Evolutionary conservation across 805 yeast genomes (phyloP).

Genomic region (Naumovozyma castellii): DNA sequence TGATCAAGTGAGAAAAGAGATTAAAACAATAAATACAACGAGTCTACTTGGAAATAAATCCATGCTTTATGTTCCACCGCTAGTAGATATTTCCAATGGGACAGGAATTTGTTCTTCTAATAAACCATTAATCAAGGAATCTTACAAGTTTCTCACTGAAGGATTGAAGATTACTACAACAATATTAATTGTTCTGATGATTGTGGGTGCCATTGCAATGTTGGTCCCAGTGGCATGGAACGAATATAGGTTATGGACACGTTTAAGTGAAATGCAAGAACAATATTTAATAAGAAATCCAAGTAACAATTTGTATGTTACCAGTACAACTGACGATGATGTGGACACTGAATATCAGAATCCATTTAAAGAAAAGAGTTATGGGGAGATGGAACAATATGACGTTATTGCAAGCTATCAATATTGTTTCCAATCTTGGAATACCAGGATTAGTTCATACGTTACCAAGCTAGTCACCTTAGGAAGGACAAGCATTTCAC

Average conservation of each 20-base stretch:
- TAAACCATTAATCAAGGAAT: slow-evolving; percentile 31
- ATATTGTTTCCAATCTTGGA: slow-evolving; percentile 17
- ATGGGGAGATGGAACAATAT: neutral
- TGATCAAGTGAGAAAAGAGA: slow-evolving; percentile 33
- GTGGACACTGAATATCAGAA: neutral
- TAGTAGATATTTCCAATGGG: slow-evolving; percentile 10
- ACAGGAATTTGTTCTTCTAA: slow-evolving; percentile 34
- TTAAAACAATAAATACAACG: slow-evolving; percentile 30
- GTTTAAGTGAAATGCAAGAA: slow-evolving; percentile 31
- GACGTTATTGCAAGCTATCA: slow-evolving; percentile 18
- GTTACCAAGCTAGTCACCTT: slow-evolving; percentile 3
- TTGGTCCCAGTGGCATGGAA: slow-evolving; percentile 36
- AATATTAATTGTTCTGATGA: slow-evolving; percentile 33
- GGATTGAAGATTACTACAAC: slow-evolving; percentile 31
- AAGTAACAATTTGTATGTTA: neutral
- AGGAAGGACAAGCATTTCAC: neutral
- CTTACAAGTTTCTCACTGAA: slow-evolving; percentile 29
- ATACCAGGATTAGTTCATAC: slow-evolving; percentile 6
- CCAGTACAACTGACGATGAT: neutral
- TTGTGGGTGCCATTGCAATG: slow-evolving; percentile 34
- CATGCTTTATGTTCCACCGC: slow-evolving; percentile 35
- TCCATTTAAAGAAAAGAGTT: neutral
- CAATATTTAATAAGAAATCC: slow-evolving; percentile 9
- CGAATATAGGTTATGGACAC: slow-evolving; percentile 42
- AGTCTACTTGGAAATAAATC: slow-evolving; percentile 12